Base-by-base conservation (phyloP, 2,329 filamentous ascomycete species). In the Plenodomus biglobosus region DNA sequence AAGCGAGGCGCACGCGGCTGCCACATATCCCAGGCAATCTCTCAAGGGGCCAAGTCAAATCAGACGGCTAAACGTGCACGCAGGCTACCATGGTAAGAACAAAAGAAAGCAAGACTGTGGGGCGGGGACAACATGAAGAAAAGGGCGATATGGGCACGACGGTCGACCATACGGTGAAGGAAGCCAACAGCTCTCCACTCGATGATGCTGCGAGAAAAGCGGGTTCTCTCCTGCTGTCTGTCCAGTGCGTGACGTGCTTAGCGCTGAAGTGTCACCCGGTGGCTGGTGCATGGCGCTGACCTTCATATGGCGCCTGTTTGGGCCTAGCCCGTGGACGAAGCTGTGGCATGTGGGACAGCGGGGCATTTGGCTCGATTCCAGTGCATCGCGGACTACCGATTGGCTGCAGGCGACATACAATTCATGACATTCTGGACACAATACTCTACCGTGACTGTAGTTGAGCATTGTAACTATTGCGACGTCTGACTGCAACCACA, bases 331-430 rank as follows among this genome's bases (percentile, higher is more conserved):
- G n/a, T n/a, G n/a, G n/a, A n/a, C n/a, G n/a, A 24, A 24, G 22
- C 22, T 24, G 22, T 24, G 22, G 6, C 22, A 24, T 24, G 22
- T 24, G 22, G 6, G 27, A 32, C 6, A 15, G 27, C 27, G 27
- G 27, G 27, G 27, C 27, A 32, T n/a, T n/a, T n/a, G n/a, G n/a
- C n/a, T n/a, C n/a, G n/a, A n/a, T n/a, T n/a, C n/a, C n/a, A n/a
- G n/a, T n/a, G n/a, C n/a, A n/a, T n/a, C n/a, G n/a, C 40, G 45
- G 40, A 43, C 38, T 32, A 41, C 55, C 56, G 50, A 59, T 59
- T 59, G 55, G 56, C 44, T 32, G 27, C 6, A 6, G 6, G 13
- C 11, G 27, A 10, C 22, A 24, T 24, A 24, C 22, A 24, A 32
- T 32, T 15, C 27, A 32, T n/a, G 27, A 32, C 39, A 49, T 46